Conservation (phyloP, 768 basidiomycete species). For the Ramaria rubella region DNA sequence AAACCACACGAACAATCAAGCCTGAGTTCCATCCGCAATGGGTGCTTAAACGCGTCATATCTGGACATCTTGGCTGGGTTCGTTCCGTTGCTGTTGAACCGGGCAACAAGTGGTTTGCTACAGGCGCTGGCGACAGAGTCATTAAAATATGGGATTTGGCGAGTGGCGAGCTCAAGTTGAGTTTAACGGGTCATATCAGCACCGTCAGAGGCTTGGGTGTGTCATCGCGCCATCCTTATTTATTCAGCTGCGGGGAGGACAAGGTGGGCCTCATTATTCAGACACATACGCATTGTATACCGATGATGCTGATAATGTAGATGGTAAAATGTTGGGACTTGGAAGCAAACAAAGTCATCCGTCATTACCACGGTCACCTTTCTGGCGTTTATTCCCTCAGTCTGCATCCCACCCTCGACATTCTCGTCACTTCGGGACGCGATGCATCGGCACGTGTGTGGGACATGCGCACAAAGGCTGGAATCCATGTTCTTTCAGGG, state of each 20-base stretch:
- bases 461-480: slow-evolving; percentile 99
- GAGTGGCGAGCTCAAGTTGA: slow-evolving; percentile 94
- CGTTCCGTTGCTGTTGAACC: slow-evolving; percentile 94
- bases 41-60: slow-evolving; percentile 95
- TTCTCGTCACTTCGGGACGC: slow-evolving; percentile 91
- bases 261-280: slow-evolving; percentile 51
- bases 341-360: slow-evolving; percentile 97
- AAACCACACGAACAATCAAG: slow-evolving; percentile 89
- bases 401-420: slow-evolving; percentile 91
- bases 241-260: slow-evolving; percentile 97
- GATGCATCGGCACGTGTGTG: slow-evolving; percentile 97
- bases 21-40: slow-evolving; percentile 94
- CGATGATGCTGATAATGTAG: slow-evolving; percentile 32
- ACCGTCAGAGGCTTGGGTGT: slow-evolving; percentile 94
- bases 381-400: slow-evolving; percentile 95
- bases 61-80: slow-evolving; percentile 97
- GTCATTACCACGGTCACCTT: slow-evolving; percentile 97
- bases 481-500: slow-evolving; percentile 87
- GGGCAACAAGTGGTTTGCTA: slow-evolving; percentile 97
- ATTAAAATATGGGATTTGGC: slow-evolving; percentile 99
- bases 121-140: slow-evolving; percentile 95
- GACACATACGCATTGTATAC: background rate
- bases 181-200: slow-evolving; percentile 94
- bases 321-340: slow-evolving; percentile 99
- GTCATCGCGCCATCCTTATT: slow-evolving; percentile 87